Evolutionary conservation across 2,329 filamentous ascomycete species (phyloP).

Genomic region (Nothomitra cinnamomea): DNA sequence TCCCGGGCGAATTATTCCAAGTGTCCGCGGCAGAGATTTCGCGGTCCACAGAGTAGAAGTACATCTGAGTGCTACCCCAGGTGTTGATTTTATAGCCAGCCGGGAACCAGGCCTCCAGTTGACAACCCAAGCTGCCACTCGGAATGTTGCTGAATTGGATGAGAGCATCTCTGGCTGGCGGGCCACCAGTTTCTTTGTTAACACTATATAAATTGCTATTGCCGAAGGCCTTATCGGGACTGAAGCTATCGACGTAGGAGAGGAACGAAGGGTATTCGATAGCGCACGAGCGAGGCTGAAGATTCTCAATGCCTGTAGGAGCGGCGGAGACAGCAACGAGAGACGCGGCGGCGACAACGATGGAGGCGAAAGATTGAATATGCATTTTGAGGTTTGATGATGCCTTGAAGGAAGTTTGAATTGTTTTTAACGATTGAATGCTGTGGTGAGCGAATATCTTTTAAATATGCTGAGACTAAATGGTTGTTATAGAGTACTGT

Average conservation of each 20-base stretch:
- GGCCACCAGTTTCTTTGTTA: not conserved
- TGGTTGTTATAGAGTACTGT: too few relatives aligned
- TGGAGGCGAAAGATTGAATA: not conserved
- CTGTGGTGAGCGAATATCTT: too few relatives aligned
- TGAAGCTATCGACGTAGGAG: constrained; percentile 4
- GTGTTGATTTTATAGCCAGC: constrained; percentile 11
- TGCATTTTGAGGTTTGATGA: not conserved
- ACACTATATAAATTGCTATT: not conserved
- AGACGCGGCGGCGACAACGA: not conserved
- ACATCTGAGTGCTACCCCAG: constrained; percentile 11
- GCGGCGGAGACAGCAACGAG: not conserved
- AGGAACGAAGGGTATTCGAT: not conserved
- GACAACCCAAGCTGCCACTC: constrained; percentile 14
- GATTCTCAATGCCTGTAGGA: not conserved
- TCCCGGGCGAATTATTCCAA: not conserved
- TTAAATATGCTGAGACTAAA: too few relatives aligned
- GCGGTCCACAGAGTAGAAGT: constrained; percentile 10
- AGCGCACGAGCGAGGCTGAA: not conserved
- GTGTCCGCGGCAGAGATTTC: not conserved
- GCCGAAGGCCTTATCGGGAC: not conserved
- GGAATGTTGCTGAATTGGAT: constrained; percentile 13
- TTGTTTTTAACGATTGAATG: not conserved
- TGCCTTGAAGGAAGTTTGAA: not conserved
- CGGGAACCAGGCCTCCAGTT: constrained; percentile 16
- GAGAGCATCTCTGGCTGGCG: constrained; percentile 7